Evolutionary conservation across 768 basidiomycete genomes (phyloP).

Genomic region (Holtermanniella nyarrowii): DNA sequence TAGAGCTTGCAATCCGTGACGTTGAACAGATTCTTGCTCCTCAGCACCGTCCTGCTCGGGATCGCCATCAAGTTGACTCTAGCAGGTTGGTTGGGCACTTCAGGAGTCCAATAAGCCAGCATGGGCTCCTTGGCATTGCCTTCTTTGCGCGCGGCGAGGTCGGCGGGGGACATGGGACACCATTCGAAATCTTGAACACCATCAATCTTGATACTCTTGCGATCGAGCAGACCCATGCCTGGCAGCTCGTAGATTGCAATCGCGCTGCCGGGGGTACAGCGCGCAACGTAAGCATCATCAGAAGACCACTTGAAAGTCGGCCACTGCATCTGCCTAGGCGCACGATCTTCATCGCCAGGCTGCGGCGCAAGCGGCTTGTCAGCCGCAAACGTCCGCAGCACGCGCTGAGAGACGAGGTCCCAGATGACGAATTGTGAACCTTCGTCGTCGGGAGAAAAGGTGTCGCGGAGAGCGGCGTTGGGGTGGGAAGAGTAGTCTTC

Average conservation of each 20-base stretch:
- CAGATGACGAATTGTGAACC: constrained; percentile 96
- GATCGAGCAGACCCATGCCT: constrained; percentile 83
- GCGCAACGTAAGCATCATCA: constrained; percentile 88
- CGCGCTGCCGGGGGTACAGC: constrained; percentile 77
- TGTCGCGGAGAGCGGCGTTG: constrained; percentile 49
- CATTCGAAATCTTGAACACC: constrained; percentile 98
- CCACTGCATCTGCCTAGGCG: constrained; percentile 53
- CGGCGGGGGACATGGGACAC: constrained; percentile 87
- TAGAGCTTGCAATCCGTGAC: constrained; percentile 97
- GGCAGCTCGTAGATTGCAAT: constrained; percentile 96
- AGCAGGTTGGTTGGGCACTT: constrained; percentile 91
- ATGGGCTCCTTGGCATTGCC: constrained; percentile 67
- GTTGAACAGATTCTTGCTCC: constrained; percentile 95
- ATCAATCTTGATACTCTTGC: constrained; percentile 94
- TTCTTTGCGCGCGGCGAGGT: constrained; percentile 61
- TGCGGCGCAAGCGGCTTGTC: constrained; percentile 24
- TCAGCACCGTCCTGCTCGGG: constrained; percentile 68
- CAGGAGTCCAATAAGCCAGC: constrained; percentile 95
- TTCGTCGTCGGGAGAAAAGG: constrained; percentile 65
- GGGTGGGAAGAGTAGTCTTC: constrained; percentile 67
- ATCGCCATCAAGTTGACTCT: constrained; percentile 86
- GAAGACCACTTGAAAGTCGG: constrained; percentile 94
- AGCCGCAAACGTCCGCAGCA: constrained; percentile 79
- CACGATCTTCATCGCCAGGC: constrained; percentile 44
- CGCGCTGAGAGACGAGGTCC: constrained; percentile 87